Base-by-base conservation (phyloP, 2,329 filamentous ascomycete species). In the Tetracladium maxilliforme region DNA sequence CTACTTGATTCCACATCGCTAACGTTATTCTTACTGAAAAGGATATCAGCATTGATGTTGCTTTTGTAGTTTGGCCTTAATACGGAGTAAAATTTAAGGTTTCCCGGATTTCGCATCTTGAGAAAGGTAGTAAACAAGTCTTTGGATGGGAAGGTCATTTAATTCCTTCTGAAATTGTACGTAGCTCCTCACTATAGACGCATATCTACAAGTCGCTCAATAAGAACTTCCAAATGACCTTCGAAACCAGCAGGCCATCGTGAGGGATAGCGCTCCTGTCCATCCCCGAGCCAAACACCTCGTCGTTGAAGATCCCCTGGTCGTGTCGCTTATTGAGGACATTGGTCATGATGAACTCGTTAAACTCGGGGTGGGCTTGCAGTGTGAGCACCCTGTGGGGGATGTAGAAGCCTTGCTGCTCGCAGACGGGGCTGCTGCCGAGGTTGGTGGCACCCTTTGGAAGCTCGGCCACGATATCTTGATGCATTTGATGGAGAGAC, bases 311-410 rank as follows among this genome's bases (percentile, higher is more conserved):
- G 13, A 90, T 58, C 2, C 80, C 81, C 23, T 55, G 56, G 15
- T 59, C 55, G 41, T 78, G 68, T 29, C 84, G 63, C 31, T 63
- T 52, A 31, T 64, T 58, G 27, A 87, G 49, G 19, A 92, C 51
- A 45, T 82, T 74, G 11, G 53, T 56, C 38, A 84, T 67, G 35
- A 92, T 84, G 10, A 70, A 63, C 30, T 62, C 59, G 4, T 63
- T 78, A 45, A 87, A 90, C 48, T 93, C 84, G 1, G 83, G 84
- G 47, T 92, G 83, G 6, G 82, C 83, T 54, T 93, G 83, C 2
- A 92, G 68, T 1, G 80, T 74, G 32, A 92, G 73, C 31, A 80
- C 56, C 18, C 63, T 62, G 21, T 62, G 56, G 7, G 72, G 66
- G 12, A 61, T 49, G 44, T 90, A 79, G 66, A 92, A 82, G 32